Percentiles rank a stretch among this genome's conserved stretches.
Evolutionary conservation across 495 filamentous ascomycete genomes (phyloP).

Genomic region (Bombardia bombarda): DNA sequence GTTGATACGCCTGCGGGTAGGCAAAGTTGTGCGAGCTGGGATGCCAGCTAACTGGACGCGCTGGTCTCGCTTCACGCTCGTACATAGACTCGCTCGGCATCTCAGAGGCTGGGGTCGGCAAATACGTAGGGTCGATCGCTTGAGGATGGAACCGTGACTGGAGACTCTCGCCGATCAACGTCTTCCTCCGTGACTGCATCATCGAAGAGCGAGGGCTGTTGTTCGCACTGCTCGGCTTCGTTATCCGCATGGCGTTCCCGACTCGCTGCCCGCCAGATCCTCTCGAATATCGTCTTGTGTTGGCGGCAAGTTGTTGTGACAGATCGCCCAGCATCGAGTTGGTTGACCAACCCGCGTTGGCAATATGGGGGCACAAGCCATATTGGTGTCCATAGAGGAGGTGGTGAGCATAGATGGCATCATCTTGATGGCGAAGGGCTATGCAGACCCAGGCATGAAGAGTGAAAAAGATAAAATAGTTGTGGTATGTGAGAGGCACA

Average conservation of each 20-base stretch:
- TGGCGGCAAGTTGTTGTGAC: constrained; percentile 27
- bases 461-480: not conserved
- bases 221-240: constrained; percentile 60
- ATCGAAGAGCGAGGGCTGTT: constrained; percentile 56
- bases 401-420: constrained; percentile 21
- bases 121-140: constrained; percentile 25
- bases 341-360: constrained; percentile 15
- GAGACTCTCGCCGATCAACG: constrained; percentile 44
- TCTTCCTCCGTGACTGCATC: constrained; percentile 43
- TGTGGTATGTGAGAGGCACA: not conserved
- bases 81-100: constrained; percentile 22
- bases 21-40: constrained; percentile 38
- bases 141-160: constrained; percentile 27
- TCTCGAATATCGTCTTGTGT: constrained; percentile 33
- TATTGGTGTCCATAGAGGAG: constrained; percentile 5
- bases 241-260: constrained; percentile 44
- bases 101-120: constrained; percentile 21
- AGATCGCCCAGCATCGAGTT: constrained; percentile 30
- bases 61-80: constrained; percentile 23
- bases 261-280: constrained; percentile 29
- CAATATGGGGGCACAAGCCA: constrained; percentile 13
- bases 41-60: constrained; percentile 65
- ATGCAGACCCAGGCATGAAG: constrained; percentile 5
- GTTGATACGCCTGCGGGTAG: constrained; percentile 16
- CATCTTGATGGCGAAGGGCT: constrained; percentile 16